Conservation (phyloP, 305 asterid species). For the Andrographis paniculata region DNA sequence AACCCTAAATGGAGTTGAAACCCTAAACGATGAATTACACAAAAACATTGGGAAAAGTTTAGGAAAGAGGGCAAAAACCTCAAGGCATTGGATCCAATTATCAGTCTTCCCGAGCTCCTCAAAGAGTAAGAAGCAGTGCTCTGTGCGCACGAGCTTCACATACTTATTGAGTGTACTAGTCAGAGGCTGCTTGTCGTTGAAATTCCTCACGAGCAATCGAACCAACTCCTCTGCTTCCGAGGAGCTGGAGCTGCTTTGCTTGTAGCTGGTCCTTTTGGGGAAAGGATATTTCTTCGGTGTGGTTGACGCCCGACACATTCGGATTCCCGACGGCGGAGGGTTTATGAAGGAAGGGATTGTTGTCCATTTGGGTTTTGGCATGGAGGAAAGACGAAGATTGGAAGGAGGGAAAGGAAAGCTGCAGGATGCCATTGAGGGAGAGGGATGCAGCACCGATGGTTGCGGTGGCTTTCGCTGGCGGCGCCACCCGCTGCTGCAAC, state of each 20-base stretch:
- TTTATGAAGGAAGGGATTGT: conserved; percentile 17
- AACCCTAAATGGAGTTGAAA: no score
- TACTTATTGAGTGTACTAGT: conserved; percentile 51
- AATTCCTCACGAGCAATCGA: conserved; percentile 39
- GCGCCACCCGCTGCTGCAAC: no score
- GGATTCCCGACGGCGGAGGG: conserved; percentile 18
- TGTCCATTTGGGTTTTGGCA: conserved; percentile 22
- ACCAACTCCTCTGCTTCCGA: conserved; percentile 69
- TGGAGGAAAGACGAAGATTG: conserved; percentile 20
- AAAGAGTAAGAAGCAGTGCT: conserved; percentile 82
- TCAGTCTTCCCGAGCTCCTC: conserved; percentile 83
- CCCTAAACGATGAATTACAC: background rate
- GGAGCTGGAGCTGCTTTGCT: conserved; percentile 22
- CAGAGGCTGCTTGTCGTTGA: conserved; percentile 58
- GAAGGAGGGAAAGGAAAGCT: conserved; percentile 21
- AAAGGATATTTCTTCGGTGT: conserved; percentile 28
- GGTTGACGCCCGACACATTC: conserved; percentile 32
- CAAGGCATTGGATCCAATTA: conserved; percentile 80
- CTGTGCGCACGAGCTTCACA: conserved; percentile 62
- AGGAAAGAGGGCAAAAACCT: background rate
- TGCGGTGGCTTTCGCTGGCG: no score
- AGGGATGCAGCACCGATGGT: conserved; percentile 9
- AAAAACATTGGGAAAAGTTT: background rate
- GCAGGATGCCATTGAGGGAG: conserved; percentile 7
- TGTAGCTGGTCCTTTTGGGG: conserved; percentile 17